These are phyloP conservation scores for Leonotis leonurus DNA, from an alignment of 257 asterid genomes.

Conservation along the genomic window DNA sequence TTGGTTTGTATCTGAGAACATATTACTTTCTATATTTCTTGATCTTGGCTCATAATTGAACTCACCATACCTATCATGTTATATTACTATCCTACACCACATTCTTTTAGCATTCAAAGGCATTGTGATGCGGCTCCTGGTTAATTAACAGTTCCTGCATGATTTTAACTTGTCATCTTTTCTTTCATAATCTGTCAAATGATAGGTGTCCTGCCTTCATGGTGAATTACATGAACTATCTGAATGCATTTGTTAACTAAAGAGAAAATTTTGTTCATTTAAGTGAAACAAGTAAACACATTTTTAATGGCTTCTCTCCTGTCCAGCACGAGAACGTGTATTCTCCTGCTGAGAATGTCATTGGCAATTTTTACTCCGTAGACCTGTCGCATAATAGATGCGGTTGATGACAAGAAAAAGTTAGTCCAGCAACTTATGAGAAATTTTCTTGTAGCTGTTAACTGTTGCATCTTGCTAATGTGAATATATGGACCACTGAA, in stretches of 20 bases:
- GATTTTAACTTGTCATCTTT: background rate
- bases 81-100: background rate
- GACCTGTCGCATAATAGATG: constrained; percentile 1
- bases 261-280: constrained; percentile 6
- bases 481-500: constrained; percentile 15
- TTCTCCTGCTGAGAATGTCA: background rate
- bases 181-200: background rate
- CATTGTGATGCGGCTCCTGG: background rate
- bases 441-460: constrained; percentile 8
- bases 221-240: background rate
- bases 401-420: constrained; percentile 5
- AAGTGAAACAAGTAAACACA: background rate
- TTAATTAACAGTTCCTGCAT: background rate
- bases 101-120: background rate
- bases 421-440: background rate
- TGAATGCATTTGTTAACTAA: background rate
- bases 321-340: constrained; percentile 4
- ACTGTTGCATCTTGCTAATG: constrained; percentile 11
- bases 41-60: background rate
- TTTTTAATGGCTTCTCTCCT: background rate
- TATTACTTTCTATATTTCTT: background rate
- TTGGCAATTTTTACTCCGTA: background rate
- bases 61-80: background rate
- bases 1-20: background rate
- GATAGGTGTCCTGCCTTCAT: background rate